Evolutionary conservation across 2,329 filamentous ascomycete genomes (phyloP), one percentile per base, ranked within the genome.

Genomic region (Fusarium citri): DNA sequence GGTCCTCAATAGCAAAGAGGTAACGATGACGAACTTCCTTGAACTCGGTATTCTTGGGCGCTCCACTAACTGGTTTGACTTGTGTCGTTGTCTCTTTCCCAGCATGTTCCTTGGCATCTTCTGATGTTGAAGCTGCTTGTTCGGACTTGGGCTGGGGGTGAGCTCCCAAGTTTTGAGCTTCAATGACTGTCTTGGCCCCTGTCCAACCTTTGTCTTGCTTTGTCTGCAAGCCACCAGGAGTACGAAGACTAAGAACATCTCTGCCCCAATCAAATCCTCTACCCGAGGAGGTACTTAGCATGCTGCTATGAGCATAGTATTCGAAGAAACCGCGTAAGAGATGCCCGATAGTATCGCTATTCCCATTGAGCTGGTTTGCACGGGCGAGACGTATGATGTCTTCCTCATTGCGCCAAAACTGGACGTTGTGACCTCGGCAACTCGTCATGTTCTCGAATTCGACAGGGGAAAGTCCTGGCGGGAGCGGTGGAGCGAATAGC

Each of bases 1-100:
- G 94, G 77, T 97, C 94, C 77, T 97, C 94, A 64, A 98, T 94
- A 31, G 93, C 93, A 71, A 97, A 92, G 7, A 97, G 86, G 78
- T 94, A 97, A 15, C 94, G 89, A 75, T 94, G 89, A 4, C 92
- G 88, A 16, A 95, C 86, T 75, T 94, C 92, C 72, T 91, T 92
- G 53, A 87, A 75, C 31, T 86, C 83, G 8, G 76, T 75, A 14
- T 76, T 68, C 54, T 80, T 82, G n/a, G 12, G 75, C 26, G 66
- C 59, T 9, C 67, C 65, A n/a, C 66, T 64, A 8, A 55, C 54
- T 22, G 64, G 64, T 28, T 68, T 73, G 3, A 53, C 41, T 12
- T 71, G 67, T 23, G 47, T 28, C 18, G 43, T 56, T 28, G 45
- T 50, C 8, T 67, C 66, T 7, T 59, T 48, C 25, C 37, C 22